Conservation (phyloP, 129 eudicot species). For the Pseudognaphalium luteoalbum region DNA sequence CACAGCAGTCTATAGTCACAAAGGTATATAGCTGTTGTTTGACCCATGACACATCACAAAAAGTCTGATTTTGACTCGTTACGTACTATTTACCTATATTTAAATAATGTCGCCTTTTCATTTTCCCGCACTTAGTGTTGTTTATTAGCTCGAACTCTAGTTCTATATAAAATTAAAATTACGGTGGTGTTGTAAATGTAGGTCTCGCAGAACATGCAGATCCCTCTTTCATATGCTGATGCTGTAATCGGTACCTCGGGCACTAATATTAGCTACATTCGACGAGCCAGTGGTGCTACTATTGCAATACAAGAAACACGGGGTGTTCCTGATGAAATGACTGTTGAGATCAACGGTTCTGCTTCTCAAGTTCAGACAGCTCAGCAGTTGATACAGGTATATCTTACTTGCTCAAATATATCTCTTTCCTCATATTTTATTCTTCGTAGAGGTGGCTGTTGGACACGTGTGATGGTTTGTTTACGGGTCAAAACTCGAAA, state of each 20-base stretch:
- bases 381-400: conserved; percentile 72
- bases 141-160: neutral
- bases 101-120: neutral
- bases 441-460: too few relatives aligned
- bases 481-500: too few relatives aligned
- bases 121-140: neutral
- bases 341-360: conserved; percentile 82
- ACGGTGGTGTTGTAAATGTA: conserved; percentile 27
- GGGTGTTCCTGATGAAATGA: conserved; percentile 86
- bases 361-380: conserved; percentile 94
- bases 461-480: neutral
- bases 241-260: conserved; percentile 87
- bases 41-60: neutral
- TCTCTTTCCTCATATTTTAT: too few relatives aligned
- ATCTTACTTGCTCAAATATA: neutral
- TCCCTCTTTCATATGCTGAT: conserved; percentile 81
- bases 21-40: conserved; percentile 49
- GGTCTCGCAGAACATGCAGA: conserved; percentile 86
- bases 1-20: conserved; percentile 70
- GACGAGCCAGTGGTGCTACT: conserved; percentile 88
- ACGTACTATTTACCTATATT: neutral
- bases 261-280: conserved; percentile 70
- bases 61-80: neutral
- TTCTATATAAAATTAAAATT: neutral
- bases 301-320: conserved; percentile 83